phyloP scores from a whole-genome alignment of 257 asterid species.

The Scutellaria baicalensis region DNA sequence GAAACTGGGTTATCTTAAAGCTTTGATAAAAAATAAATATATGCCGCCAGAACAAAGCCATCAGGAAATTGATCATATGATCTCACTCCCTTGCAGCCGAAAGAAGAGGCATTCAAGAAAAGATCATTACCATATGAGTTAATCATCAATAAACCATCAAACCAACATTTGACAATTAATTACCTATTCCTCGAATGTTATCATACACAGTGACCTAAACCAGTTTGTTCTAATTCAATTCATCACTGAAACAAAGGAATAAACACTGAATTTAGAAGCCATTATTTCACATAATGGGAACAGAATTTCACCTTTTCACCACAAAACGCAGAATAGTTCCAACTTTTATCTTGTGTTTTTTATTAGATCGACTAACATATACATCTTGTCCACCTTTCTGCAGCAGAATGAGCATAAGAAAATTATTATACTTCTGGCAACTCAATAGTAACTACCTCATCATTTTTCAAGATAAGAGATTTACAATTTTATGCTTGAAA shows the following conservation, averaged over 20 bases:
- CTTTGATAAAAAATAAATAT: slow-evolving; percentile 17
- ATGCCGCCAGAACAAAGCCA: slow-evolving; percentile 81
- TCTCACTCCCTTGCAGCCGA: slow-evolving; percentile 51
- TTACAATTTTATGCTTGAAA: slow-evolving; percentile 57
- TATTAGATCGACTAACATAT: slow-evolving; percentile 43
- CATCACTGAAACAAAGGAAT: not conserved
- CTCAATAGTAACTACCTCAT: not conserved
- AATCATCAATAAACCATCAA: not conserved
- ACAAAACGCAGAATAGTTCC: slow-evolving; percentile 62
- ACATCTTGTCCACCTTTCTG: slow-evolving; percentile 59
- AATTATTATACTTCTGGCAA: not conserved
- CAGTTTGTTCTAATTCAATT: not conserved
- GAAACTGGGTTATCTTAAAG: slow-evolving; percentile 18
- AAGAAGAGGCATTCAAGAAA: slow-evolving; percentile 49
- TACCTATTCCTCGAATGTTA: not conserved
- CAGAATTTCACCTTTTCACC: slow-evolving; percentile 50
- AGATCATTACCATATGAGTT: not conserved
- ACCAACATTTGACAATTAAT: not conserved
- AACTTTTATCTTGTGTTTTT: slow-evolving; percentile 56
- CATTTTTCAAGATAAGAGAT: slow-evolving; percentile 10
- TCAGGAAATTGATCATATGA: slow-evolving; percentile 50
- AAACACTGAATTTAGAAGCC: not conserved
- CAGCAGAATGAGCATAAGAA: slow-evolving; percentile 12
- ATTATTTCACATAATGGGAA: not conserved
- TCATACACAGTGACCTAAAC: not conserved